Percentiles rank a stretch among this genome's conserved stretches.
These are phyloP conservation scores for Pelargonium nanum DNA, from an alignment of 345 rosid species.

Conservation along the genomic window DNA sequence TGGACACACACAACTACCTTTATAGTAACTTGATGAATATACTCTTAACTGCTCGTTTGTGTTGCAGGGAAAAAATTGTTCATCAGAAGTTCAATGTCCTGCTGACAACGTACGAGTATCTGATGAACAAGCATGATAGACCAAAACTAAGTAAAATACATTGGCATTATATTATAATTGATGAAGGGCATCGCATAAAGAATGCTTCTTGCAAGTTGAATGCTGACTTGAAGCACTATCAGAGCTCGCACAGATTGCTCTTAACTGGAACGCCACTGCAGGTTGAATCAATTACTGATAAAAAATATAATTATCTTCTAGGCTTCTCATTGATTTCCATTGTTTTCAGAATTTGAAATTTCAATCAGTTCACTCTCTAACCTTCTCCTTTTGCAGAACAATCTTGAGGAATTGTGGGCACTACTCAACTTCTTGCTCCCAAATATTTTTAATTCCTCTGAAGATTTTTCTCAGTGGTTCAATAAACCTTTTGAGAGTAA, in stretches of 20 bases:
- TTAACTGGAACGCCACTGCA: slow-evolving; percentile 90
- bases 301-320: background rate
- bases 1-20: background rate
- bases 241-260: slow-evolving; percentile 71
- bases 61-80: slow-evolving; percentile 74
- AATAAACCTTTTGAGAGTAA: slow-evolving; percentile 88
- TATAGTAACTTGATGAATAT: background rate
- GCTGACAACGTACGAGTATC: slow-evolving; percentile 83
- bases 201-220: slow-evolving; percentile 97
- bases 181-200: slow-evolving; percentile 94
- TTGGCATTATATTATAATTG: slow-evolving; percentile 90
- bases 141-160: slow-evolving; percentile 79
- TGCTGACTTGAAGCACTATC: slow-evolving; percentile 85
- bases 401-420: slow-evolving; percentile 94
- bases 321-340: too few species aligned
- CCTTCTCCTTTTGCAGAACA: slow-evolving; percentile 42
- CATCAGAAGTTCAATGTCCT: slow-evolving; percentile 85
- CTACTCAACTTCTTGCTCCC: slow-evolving; percentile 86
- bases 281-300: too few species aligned
- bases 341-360: too few species aligned
- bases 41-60: slow-evolving; percentile 12
- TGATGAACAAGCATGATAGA: slow-evolving; percentile 95
- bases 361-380: too few species aligned
- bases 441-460: slow-evolving; percentile 84
- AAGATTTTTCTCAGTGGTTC: slow-evolving; percentile 96